Evolutionary conservation across 306 rosid genomes (phyloP).

Genomic region (Cicer pinnatifidum): DNA sequence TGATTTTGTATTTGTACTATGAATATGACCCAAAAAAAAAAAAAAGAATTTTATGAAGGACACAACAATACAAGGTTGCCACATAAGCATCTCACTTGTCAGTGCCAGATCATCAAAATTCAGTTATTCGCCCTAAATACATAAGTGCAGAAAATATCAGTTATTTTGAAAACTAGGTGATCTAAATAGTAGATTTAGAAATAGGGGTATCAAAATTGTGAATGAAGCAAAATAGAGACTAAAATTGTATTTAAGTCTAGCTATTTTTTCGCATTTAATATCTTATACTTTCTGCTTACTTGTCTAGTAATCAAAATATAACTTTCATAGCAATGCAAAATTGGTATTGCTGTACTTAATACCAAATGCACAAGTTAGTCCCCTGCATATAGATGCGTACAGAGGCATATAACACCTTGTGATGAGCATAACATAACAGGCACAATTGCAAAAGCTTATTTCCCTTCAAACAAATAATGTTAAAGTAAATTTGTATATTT

Average conservation of each 20-base stretch:
- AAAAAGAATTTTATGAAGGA: slow-evolving; percentile 11
- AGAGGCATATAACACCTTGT: not conserved
- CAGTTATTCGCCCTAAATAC: too few relatives aligned
- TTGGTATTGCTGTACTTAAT: not conserved
- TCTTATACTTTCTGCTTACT: too few relatives aligned
- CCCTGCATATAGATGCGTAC: slow-evolving; percentile 1
- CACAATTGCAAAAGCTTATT: slow-evolving; percentile 5
- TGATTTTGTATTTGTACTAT: not conserved
- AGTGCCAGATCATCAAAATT: too few relatives aligned
- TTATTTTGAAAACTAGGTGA: too few relatives aligned
- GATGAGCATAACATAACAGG: slow-evolving; percentile 7
- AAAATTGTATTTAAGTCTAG: too few relatives aligned
- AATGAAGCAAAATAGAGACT: too few relatives aligned
- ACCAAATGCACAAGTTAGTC: not conserved
- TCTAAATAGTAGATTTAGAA: too few relatives aligned
- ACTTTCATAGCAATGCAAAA: slow-evolving; percentile 1
- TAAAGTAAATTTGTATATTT: slow-evolving; percentile 4
- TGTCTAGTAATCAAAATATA: too few relatives aligned
- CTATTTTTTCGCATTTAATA: too few relatives aligned
- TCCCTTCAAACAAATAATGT: not conserved
- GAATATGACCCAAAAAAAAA: not conserved
- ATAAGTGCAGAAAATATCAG: too few relatives aligned
- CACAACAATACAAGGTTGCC: not conserved
- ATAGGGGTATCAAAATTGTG: too few relatives aligned
- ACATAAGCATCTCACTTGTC: too few relatives aligned